Evolutionary conservation across 495 filamentous ascomycete genomes (phyloP), one percentile per base, ranked within the genome.

Genomic region (Daldinia bambusicola): DNA sequence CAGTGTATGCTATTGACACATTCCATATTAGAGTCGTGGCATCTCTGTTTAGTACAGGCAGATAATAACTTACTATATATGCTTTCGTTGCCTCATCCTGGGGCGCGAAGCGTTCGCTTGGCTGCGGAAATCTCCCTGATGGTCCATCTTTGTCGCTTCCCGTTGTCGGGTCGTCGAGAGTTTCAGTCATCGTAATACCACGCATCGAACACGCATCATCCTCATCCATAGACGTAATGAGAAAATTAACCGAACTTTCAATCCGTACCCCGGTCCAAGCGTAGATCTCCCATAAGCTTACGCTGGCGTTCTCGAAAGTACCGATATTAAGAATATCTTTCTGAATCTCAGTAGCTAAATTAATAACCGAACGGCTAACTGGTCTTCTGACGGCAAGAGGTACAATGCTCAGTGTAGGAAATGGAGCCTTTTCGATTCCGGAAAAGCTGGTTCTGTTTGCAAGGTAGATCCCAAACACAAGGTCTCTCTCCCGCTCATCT

Each of bases 221-320:
- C 16, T 65, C 50, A 55, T 63, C 58, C 16, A 20, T 38, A 9
- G 82, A 80, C 6, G 78, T 65, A 57, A 77, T 78, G 30, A 89
- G 72, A 55, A 89, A 88, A 68, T 90, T 90, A 50, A 89, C 86
- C 76, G 84, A 87, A 6, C 79, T 80, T 61, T 84, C 77, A 5
- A 86, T 74, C 56, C 66, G 69, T 18, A 85, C 50, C 0, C 83
- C 83, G 7, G 83, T 86, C 82, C 84, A 85, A 9, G 77, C 67
- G 43, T 78, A 69, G 12, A 86, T 77, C 67, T 86, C 84, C 84
- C 84, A 86, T 2, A 86, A 66, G 13, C 81, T 78, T 9, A 77
- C 83, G 6, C 74, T 75, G 3, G 75, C 62, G 61, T 81, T 80
- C 2, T 66, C 70, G 0, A 74, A 70, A 5, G 63, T 69, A 0